Base-by-base conservation (phyloP, 306 rosid genomes). In the Trifolium subterraneum region DNA sequence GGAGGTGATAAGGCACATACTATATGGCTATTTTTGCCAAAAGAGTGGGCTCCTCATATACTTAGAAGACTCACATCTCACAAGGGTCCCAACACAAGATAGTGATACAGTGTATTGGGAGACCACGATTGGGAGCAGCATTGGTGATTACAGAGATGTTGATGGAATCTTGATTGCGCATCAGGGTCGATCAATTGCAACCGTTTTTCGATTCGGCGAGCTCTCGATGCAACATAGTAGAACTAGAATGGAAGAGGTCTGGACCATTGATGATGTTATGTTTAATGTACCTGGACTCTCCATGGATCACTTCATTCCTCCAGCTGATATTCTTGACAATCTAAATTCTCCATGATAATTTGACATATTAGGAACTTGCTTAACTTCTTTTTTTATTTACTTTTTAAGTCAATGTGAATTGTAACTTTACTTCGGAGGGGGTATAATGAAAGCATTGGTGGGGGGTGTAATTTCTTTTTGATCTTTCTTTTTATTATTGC, bases 201-300 rank as follows among this genome's bases (percentile, higher is more conserved):
- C 97, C 0, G 92, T 92, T 9, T 94, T 94, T 68, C 84, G 96
- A 22, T 94, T 93, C 14, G 90, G 89, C 1, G 96, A 94, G 81
- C 75, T 79, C 48, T 90, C 97, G 4, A 89, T 84, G 89, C 90
- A 90, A 41, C 91, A 90, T 81, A 87, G 95, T 16, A 74, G 97
- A 75, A 94, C 97, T 2, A 63, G 96, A 19, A 88, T 94, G 99
- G 99, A 94, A 54, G 99, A 94, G 62, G 64, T 83, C 1, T 94
- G 99, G 99, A 92, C 84, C 70, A 92, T 94, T 33, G 99, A 94
- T 55, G 99, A 94, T 73, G 89, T 90, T 42, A 93, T 90, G 84
- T 92, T 90, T 51, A 92, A 94, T 66, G 99, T 94, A 0, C 98
- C 96, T 0, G 99, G 99, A 45, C 89, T 94, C 35, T 92, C 97